phyloP scores from a whole-genome alignment of 176 grass and related monocot genomes.

The Hyparrhenia diplandra region DNA sequence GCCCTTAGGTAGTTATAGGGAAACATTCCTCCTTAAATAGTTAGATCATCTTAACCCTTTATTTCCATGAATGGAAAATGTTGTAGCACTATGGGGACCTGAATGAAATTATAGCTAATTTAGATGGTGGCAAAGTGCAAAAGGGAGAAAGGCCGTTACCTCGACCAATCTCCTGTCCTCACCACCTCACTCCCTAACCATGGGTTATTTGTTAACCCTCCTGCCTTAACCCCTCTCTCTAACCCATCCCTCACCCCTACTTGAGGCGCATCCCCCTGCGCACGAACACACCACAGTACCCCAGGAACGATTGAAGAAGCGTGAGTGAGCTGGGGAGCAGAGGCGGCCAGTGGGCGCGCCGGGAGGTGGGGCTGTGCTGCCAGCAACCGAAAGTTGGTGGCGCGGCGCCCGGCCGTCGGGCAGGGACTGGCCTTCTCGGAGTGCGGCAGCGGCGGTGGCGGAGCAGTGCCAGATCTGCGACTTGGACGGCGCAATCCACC shows the following conservation, averaged over 20 bases:
- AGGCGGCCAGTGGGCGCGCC: neutral
- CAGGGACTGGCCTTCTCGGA: neutral
- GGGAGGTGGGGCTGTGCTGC: neutral
- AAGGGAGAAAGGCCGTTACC: neutral
- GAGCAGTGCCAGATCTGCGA: slow-evolving; percentile 37
- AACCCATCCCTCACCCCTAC: neutral
- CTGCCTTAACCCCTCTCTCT: slow-evolving; percentile 1
- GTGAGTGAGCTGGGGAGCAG: neutral
- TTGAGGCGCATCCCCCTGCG: neutral
- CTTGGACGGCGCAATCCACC: slow-evolving; percentile 14
- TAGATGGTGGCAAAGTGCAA: neutral
- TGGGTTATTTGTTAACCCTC: slow-evolving; percentile 5
- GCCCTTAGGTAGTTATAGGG: too few relatives aligned
- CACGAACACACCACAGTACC: slow-evolving; percentile 6
- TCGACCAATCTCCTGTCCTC: neutral
- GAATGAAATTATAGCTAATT: neutral
- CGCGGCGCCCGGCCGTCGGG: neutral
- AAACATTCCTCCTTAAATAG: too few relatives aligned
- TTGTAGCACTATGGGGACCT: neutral
- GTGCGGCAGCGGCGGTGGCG: neutral
- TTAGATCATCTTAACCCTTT: neutral
- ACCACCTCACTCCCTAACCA: neutral
- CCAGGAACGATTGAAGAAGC: neutral
- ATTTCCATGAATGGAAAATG: neutral
- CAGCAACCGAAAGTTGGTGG: neutral